phyloP scores from a whole-genome alignment of 2,329 filamentous ascomycete species.

The Coleophoma eucalyptorum region DNA sequence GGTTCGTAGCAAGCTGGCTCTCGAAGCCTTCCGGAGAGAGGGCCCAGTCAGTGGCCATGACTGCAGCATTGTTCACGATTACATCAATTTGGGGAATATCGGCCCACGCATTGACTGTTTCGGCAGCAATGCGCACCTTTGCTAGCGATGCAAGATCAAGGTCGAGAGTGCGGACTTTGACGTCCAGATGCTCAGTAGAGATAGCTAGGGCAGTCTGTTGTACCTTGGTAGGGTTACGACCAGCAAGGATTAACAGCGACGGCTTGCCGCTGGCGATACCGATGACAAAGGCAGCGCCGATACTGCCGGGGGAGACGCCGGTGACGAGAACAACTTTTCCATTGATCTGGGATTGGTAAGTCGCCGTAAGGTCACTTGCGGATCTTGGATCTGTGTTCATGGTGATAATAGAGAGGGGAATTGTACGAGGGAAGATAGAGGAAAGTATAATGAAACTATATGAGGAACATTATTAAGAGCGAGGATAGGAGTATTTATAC shows the following conservation, averaged over 20 bases:
- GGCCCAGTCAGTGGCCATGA: conserved; percentile 4
- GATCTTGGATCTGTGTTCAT: no score
- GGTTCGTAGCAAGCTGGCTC: conserved; percentile 6
- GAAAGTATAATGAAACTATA: no score
- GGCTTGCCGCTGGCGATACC: conserved; percentile 10
- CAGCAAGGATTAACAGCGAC: conserved; percentile 3
- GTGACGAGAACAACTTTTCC: background rate
- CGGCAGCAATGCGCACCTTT: conserved; percentile 23
- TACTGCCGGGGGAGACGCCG: background rate
- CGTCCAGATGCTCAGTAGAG: background rate
- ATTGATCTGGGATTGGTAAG: background rate
- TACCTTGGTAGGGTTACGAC: conserved; percentile 26
- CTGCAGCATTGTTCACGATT: conserved; percentile 7
- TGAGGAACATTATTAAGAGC: no score
- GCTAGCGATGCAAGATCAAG: conserved; percentile 29
- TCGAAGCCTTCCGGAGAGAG: conserved; percentile 6
- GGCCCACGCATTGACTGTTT: background rate
- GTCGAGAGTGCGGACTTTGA: conserved; percentile 16
- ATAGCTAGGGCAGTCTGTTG: conserved; percentile 4
- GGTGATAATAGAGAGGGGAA: no score
- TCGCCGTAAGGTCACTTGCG: background rate
- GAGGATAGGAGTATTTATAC: no score
- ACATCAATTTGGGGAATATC: conserved; percentile 2
- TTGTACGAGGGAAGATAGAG: no score
- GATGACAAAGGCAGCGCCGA: background rate